Conservation (phyloP, 441 rosid genomes). For the Pelargonium myrrhifolium region DNA sequence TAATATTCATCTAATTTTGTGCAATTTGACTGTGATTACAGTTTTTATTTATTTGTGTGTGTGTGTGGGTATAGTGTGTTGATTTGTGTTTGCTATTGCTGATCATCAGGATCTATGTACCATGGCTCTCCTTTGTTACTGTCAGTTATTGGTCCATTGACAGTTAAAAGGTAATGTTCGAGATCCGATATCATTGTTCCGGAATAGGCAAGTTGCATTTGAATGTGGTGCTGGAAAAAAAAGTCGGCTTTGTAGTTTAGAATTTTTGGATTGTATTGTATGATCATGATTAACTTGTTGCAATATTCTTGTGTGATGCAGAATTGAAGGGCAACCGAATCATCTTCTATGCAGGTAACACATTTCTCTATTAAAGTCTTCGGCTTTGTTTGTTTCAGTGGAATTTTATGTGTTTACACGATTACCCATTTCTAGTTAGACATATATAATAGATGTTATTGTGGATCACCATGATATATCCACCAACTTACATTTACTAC, state of each 20-base stretch:
- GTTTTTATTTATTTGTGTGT: too few relatives aligned
- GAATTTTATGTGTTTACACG: too few relatives aligned
- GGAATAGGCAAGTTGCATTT: neutral
- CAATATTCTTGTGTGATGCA: conserved; percentile 25
- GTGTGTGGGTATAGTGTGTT: neutral
- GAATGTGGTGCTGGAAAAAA: neutral
- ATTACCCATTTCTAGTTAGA: too few relatives aligned
- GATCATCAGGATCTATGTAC: conserved; percentile 78
- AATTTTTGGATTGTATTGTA: too few relatives aligned
- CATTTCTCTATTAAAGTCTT: neutral
- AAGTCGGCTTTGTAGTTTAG: neutral
- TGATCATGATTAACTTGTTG: neutral
- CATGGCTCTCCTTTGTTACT: conserved; percentile 90
- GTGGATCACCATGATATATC: too few relatives aligned
- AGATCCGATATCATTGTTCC: neutral
- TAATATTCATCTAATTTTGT: conserved; percentile 6
- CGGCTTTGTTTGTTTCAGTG: neutral
- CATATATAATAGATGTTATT: too few relatives aligned
- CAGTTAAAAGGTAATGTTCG: conserved; percentile 48
- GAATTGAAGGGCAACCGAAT: conserved; percentile 72
- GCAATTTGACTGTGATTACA: neutral
- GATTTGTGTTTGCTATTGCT: conserved; percentile 3
- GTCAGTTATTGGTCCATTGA: conserved; percentile 73
- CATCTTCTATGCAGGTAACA: conserved; percentile 67
- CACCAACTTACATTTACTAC: too few relatives aligned